Conservation (phyloP, 495 filamentous ascomycete genomes). For the Aeminium ludgeri region DNA sequence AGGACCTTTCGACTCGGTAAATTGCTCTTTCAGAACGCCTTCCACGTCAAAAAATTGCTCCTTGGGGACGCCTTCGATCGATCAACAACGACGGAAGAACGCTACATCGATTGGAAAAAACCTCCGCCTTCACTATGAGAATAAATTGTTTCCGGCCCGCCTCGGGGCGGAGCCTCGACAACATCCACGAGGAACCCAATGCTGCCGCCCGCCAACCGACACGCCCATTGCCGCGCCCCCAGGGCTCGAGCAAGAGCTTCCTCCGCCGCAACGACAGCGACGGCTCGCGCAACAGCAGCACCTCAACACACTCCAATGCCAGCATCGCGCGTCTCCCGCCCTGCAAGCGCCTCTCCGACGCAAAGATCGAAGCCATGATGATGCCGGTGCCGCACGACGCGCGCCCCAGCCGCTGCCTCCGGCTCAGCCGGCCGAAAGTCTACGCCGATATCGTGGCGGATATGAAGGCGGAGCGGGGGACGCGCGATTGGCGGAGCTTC, state of each 20-base stretch:
- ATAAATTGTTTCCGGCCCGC: too few relatives aligned
- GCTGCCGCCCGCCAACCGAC: background rate
- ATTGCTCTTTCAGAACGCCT: too few relatives aligned
- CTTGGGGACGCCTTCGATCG: too few relatives aligned
- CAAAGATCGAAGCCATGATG: conserved; percentile 15
- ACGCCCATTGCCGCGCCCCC: too few relatives aligned
- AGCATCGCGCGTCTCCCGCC: conserved; percentile 14
- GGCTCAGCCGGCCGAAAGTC: conserved; percentile 10
- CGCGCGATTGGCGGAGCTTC: conserved; percentile 15
- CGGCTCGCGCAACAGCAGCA: conserved; percentile 7
- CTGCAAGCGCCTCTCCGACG: conserved; percentile 8
- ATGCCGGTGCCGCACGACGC: conserved; percentile 8
- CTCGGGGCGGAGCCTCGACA: background rate
- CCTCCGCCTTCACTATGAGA: too few relatives aligned
- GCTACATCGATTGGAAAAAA: too few relatives aligned
- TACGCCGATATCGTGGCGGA: conserved; percentile 10
- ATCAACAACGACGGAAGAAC: too few relatives aligned
- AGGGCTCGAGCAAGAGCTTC: background rate
- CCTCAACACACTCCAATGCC: conserved; percentile 10
- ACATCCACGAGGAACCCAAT: background rate
- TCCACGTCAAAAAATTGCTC: too few relatives aligned
- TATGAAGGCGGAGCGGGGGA: conserved; percentile 12
- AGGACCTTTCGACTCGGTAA: too few relatives aligned
- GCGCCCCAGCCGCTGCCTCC: conserved; percentile 7
- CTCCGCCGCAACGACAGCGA: conserved; percentile 7